Base-by-base conservation (phyloP, 208 protist genomes). In the Borovskyia barvae region DNA sequence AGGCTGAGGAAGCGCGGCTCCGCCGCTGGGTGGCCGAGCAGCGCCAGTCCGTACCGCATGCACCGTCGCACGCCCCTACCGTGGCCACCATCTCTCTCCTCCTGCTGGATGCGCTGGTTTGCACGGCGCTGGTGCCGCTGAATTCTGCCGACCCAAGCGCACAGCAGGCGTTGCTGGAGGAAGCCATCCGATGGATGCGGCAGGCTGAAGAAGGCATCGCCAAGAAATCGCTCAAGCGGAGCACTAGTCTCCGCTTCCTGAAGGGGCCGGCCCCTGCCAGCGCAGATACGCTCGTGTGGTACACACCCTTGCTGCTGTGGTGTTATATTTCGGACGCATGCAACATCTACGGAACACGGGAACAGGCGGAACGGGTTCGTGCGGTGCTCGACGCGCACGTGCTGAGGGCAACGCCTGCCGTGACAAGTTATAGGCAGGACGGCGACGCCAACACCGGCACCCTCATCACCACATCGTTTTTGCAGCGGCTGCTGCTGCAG, bases 1-100 rank as follows among this genome's bases (percentile, higher is more conserved):
- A 77, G 22, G 81, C 74, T n/a, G 80, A 87, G 42, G 86, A 85
- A 56, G 47, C 47, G 47, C 65, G 79, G 3, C 69, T 91, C 9
- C 25, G 75, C 22, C 72, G 69, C 40, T 83, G 78, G 77, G 59
- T 70, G 22, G 55, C 49, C 47, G 63, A 63, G 29, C 54, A 63
- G 43, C 53, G 58, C 19, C 63, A 69, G 51, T 22, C n/a, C 37
- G 28, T 36, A 29, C 20, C 24, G 46, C 46, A 51, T 25, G 30
- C 52, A 11, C 52, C 22, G 25, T 33, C 52, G 19, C 37, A 25
- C 11, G 35, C 26, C 25, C 26, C 39, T 0, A 25, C 55, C 17
- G 30, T 74, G 5, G 50, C 59, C 57, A 45, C 42, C 22, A 66
- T 80, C 54, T 77, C 72, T 9, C 51, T 69, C 17, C 55, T 82